Conservation (phyloP, 805 yeast species). For the Wickerhamiella bombiphila region DNA sequence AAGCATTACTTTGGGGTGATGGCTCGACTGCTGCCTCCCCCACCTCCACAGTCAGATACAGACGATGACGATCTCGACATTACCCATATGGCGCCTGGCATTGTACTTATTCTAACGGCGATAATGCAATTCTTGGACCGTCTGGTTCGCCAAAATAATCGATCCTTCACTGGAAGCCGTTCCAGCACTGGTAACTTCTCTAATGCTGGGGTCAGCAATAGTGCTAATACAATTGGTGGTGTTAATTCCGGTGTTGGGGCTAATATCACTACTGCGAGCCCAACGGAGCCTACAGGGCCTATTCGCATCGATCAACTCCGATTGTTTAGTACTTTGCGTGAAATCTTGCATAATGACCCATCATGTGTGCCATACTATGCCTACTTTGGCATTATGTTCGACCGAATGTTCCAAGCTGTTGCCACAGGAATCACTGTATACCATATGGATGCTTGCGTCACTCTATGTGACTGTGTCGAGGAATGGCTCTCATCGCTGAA, state of each 20-base stretch:
- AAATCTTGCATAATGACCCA: conserved; percentile 26
- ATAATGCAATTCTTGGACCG: conserved; percentile 17
- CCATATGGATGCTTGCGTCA: conserved; percentile 26
- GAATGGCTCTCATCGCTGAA: conserved; percentile 25
- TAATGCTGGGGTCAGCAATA: too few species aligned
- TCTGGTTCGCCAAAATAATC: conserved; percentile 3
- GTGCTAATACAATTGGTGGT: neutral
- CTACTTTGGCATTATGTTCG: conserved; percentile 24
- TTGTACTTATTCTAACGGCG: conserved; percentile 19
- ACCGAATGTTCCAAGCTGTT: conserved; percentile 24
- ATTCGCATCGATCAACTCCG: conserved; percentile 23
- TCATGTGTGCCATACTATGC: conserved; percentile 21
- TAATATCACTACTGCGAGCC: too few species aligned
- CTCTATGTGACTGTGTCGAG: conserved; percentile 28
- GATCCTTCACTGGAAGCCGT: too few species aligned
- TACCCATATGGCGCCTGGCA: conserved; percentile 21
- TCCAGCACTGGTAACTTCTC: too few species aligned
- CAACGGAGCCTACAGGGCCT: neutral
- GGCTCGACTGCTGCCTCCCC: conserved; percentile 13
- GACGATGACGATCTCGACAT: conserved; percentile 10
- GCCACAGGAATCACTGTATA: conserved; percentile 22
- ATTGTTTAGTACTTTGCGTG: conserved; percentile 24
- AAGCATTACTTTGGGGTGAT: conserved; percentile 22
- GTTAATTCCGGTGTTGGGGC: neutral
- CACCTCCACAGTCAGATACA: conserved; percentile 6